phyloP scores from a whole-genome alignment of 345 rosid genomes.

The Physaria fendleri region DNA sequence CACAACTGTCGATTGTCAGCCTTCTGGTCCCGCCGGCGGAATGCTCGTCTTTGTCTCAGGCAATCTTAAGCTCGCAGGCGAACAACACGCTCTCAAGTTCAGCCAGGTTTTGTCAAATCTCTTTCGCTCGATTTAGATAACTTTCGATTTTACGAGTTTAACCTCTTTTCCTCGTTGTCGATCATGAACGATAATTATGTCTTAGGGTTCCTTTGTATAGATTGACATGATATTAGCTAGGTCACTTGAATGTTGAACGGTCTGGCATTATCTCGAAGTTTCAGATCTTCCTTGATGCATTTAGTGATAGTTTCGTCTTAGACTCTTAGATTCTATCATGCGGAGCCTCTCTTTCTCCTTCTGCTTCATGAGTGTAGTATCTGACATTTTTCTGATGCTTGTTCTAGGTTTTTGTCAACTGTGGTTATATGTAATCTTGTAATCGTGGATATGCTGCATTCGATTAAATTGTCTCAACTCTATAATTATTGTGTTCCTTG shows the following conservation, averaged over 20 bases:
- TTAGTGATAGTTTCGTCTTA: not conserved
- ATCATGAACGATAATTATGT: constrained; percentile 6
- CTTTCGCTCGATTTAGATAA: not conserved
- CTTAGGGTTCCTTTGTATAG: not conserved
- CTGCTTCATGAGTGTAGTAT: not conserved
- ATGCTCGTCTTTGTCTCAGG: constrained; percentile 95
- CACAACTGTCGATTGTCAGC: constrained; percentile 90
- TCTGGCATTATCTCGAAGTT: not conserved
- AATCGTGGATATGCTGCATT: too few relatives aligned
- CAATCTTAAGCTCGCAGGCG: constrained; percentile 84
- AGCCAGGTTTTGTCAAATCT: constrained; percentile 58
- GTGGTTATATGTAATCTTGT: not conserved
- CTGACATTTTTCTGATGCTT: not conserved
- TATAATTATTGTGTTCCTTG: not conserved
- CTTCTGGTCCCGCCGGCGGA: constrained; percentile 89
- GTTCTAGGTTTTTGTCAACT: not conserved
- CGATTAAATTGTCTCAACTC: not conserved
- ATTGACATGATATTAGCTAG: constrained; percentile 23
- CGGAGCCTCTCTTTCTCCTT: not conserved
- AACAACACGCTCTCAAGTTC: constrained; percentile 89
- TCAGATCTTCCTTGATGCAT: not conserved
- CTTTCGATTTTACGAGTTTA: not conserved
- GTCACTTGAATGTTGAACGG: constrained; percentile 9
- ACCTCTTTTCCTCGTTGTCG: not conserved
- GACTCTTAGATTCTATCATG: not conserved